Evolutionary conservation across 2,329 filamentous ascomycete species (phyloP), one percentile per base, ranked within the genome.

Genomic region (Penicillium glabrum): DNA sequence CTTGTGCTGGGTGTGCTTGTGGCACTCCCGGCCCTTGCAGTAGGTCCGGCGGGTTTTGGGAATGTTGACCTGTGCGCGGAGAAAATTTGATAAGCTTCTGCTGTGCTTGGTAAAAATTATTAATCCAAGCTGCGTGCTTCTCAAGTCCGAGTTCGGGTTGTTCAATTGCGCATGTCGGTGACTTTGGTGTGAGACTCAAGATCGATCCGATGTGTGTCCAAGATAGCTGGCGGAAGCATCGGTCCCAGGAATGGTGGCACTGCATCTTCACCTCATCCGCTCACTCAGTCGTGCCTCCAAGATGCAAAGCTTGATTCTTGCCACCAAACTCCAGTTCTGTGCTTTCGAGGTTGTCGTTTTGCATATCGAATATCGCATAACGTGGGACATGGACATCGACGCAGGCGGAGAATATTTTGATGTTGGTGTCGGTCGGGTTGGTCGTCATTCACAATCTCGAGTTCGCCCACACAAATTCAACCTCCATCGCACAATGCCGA

Each of bases 21-120:
- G 84, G 90, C 92, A 96, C 77, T 91, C 87, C 86, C 89, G 93
- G 85, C 90, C 90, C 86, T 96, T 96, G 91, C 91, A 96, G 85
- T 92, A 96, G 81, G 93, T 96, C 84, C 91, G 90, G 79, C 92
- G 88, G 80, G 92, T 96, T 86, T 96, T 96, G 77, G 93, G 92
- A 84, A 96, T 90, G 90, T 96, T 96, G 86, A 96, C 92, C 93
- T 93, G 68, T 58, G 61, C 63, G 60, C 52, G 33, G 8, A 48
- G 43, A 53, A 58, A 60, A 57, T 61, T 57, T 59, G 46, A 65
- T 71, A 61, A 72, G 69, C 64, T 53, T 66, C 48, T 58, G 59
- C 43, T 55, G 52, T 58, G 51, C 31, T 49, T 31, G 35, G 27
- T 41, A 21, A 45, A 26, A 29, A 26, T 27, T 11, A 47, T 16